Conservation (phyloP, 257 asterid genomes). For the Capsicum rhomboideum region DNA sequence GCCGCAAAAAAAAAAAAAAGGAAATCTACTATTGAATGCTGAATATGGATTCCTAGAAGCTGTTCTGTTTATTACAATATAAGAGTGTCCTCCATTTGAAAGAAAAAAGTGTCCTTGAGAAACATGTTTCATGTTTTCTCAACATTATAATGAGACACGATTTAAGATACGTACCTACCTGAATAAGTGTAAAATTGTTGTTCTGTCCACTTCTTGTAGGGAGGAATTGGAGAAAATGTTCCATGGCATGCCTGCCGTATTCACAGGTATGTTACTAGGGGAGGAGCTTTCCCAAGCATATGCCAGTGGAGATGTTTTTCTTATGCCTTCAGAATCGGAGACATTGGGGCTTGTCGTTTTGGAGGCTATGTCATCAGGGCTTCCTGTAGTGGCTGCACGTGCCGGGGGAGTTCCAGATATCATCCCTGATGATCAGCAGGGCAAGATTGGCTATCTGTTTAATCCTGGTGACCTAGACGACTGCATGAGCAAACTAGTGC, state of each 20-base stretch:
- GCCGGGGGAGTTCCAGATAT: conserved; percentile 97
- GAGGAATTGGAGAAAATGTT: conserved; percentile 79
- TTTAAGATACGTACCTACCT: neutral
- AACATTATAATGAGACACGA: neutral
- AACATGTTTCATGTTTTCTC: neutral
- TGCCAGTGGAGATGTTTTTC: conserved; percentile 85
- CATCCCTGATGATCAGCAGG: conserved; percentile 75
- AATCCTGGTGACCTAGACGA: conserved; percentile 82
- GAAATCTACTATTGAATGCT: neutral
- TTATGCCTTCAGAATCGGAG: conserved; percentile 96
- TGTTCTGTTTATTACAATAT: neutral
- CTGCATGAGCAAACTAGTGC: conserved; percentile 69
- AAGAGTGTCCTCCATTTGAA: neutral
- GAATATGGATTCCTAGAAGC: neutral
- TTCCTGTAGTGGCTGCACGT: conserved; percentile 93
- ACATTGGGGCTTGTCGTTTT: conserved; percentile 84
- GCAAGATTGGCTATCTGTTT: conserved; percentile 69
- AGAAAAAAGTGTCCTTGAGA: neutral
- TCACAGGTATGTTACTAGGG: conserved; percentile 83
- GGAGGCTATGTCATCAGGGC: conserved; percentile 98
- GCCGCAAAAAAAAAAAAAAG: neutral
- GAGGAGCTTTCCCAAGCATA: conserved; percentile 96
- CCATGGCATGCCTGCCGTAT: conserved; percentile 65
- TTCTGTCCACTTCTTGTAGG: conserved; percentile 20
- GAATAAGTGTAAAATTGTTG: neutral